Evolutionary conservation across 1,284 basidiomycete species (phyloP).

Genomic region (Cryptococcus sp.): DNA sequence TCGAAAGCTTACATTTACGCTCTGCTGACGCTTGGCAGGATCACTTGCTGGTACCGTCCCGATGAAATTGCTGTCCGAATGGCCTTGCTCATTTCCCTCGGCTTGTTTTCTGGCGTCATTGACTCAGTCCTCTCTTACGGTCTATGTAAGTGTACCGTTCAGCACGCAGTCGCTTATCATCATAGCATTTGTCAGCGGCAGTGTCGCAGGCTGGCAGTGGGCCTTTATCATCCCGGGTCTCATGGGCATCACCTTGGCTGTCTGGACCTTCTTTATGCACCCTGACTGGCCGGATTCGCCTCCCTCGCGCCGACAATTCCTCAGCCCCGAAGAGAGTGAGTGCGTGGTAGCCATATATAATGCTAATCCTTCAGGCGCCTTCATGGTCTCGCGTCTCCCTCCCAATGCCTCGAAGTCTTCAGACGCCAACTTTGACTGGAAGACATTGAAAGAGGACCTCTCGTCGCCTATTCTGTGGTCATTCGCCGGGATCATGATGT

Average conservation of each 20-base stretch:
- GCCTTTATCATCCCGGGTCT: conserved; percentile 18
- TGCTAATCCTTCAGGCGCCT: conserved; percentile 1
- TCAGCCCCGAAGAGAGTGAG: conserved; percentile 17
- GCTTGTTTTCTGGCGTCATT: conserved; percentile 28
- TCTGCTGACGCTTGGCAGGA: conserved; percentile 1
- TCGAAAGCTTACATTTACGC: neutral
- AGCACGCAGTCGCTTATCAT: neutral
- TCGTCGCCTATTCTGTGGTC: conserved; percentile 15
- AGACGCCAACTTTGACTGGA: conserved; percentile 23
- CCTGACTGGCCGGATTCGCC: conserved; percentile 22
- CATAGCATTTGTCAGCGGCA: conserved; percentile 20
- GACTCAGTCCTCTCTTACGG: conserved; percentile 27
- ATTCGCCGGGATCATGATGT: conserved; percentile 12
- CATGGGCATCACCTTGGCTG: conserved; percentile 13
- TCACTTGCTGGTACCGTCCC: conserved; percentile 35
- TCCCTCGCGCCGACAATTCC: conserved; percentile 22
- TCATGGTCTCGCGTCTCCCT: conserved; percentile 27
- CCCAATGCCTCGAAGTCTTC: conserved; percentile 15
- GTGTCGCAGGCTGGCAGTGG: conserved; percentile 26
- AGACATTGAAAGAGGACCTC: conserved; percentile 16
- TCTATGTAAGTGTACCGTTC: conserved; percentile 15
- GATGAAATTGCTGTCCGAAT: conserved; percentile 34
- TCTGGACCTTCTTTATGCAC: conserved; percentile 7
- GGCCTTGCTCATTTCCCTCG: conserved; percentile 17
- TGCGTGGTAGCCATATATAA: neutral